Evolutionary conservation across 2,329 filamentous ascomycete species (phyloP), one percentile per base, ranked within the genome.

Genomic region (Aspergillus eucalypticola): DNA sequence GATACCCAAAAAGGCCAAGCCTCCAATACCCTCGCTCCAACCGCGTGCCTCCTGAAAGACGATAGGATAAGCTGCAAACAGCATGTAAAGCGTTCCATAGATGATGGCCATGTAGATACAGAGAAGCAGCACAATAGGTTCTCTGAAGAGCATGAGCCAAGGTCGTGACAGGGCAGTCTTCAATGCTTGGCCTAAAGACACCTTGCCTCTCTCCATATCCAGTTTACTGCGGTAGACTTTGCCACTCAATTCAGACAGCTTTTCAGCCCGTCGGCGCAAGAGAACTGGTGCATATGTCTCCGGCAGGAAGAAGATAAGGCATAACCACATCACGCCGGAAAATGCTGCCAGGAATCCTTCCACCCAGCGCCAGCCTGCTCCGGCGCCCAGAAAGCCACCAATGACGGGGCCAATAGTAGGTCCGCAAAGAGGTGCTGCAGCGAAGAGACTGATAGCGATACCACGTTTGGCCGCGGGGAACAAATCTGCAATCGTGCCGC

Each of bases 321-420:
- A 25, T 27, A 77, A 67, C 74, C 85, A 88, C 52, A 89, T 80
- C 8, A 81, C 75, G 7, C 85, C 86, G 2, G 85, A 87, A 70
- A 90, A 88, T 61, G 86, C 84, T 51, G 84, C 81, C 69, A 87
- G 81, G 51, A 90, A 74, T 1, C 86, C 86, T 71, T 85, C 80
- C n/a, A 90, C 84, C 89, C 88, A 90, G 66, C 86, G 79, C 89
- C 89, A 90, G 15, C 87, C 88, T 11, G 81, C 82, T 2, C 81
- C 79, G 71, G 87, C 81, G 8, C 86, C 85, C 1, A 90, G 76
- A 71, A 90, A 91, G 2, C 88, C 88, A 62, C 86, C 86, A 4
- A 84, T 83, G 50, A 90, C 86, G 1, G 89, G 89, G 0, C 88
- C 87, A 70, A 78, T 84, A 56, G 75, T 83, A 0, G 88, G 87